Evolutionary conservation across 78 protist species (phyloP), one percentile per base, ranked within the genome.

Genomic region (Cyanophora paradoxa): DNA sequence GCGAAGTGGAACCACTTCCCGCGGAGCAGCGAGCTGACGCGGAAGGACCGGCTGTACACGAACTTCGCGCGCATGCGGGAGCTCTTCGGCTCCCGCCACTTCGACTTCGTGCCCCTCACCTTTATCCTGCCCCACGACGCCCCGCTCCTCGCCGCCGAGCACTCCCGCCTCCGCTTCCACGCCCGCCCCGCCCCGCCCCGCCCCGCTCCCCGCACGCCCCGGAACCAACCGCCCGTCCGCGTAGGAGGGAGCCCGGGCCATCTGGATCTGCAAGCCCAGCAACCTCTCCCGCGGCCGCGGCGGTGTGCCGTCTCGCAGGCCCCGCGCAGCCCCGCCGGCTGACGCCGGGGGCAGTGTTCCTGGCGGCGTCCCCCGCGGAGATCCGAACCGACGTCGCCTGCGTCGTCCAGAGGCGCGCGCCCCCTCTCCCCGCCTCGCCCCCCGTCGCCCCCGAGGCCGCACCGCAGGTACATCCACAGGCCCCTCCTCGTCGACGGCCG

Each of bases 1-100:
- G n/a, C n/a, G n/a, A n/a, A n/a, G n/a, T n/a, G n/a, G n/a, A 76
- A 76, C 42, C 81, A 76, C 54, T 76, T 76, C 28, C 81, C 81
- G 2, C 74, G 81, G n/a, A 71, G 74, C n/a, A 65, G 61, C 37
- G 63, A 56, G n/a, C 8, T 76, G 24, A 73, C 74, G 19, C 48
- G 81, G 8, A 76, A 76, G 42, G 81, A 76, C 44, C 19, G 26
- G 7, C 54, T 76, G 40, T 34, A 56, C 50, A 34, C 19, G 36
- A 76, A 76, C 31, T 0, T 66, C n/a, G 17, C 36, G 34, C 50
- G 48, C 31, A 31, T 59, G 71, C 5, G 7, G 57, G 3, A 42
- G 28, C 28, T 5, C 26, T 4, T 4, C 59, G 2, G 46, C 40
- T 40, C 19, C 39, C 57, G 16, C 22, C 39, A 20, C 59, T 3